A percentile compares a stretch with the other conserved stretches of the same genome.
Evolutionary conservation across 345 rosid species (phyloP).

Genomic region (Syzygium jambos): DNA sequence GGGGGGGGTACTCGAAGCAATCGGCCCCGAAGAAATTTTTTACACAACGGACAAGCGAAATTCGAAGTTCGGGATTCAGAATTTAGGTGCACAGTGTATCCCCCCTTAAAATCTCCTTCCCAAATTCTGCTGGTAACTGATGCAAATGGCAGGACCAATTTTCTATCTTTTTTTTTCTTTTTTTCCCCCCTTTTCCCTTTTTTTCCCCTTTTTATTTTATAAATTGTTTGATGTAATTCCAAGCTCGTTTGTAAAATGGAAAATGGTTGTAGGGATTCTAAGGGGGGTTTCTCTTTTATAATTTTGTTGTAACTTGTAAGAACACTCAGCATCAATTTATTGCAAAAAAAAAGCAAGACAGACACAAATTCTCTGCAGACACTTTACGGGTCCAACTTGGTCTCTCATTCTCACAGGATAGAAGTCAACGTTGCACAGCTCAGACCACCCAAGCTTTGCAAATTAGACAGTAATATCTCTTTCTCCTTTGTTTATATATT

Average conservation of each 20-base stretch:
- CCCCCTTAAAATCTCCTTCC: neutral
- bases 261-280: neutral
- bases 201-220: too few species aligned
- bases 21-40: neutral
- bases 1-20: constrained; percentile 1
- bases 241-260: neutral
- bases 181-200: neutral
- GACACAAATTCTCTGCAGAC: neutral
- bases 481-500: neutral
- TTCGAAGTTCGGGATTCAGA: neutral
- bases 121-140: neutral
- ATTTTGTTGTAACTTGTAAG: neutral
- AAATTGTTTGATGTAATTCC: neutral
- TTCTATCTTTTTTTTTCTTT: neutral
- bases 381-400: neutral
- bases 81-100: neutral
- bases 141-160: neutral
- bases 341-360: neutral
- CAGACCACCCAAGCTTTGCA: neutral
- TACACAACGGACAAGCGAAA: neutral
- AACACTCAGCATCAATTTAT: neutral
- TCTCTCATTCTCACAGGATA: neutral
- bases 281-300: neutral
- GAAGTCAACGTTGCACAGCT: neutral
- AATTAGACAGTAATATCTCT: neutral